Evolutionary conservation across 768 basidiomycete genomes (phyloP), one percentile per base, ranked within the genome.

Genomic region (Amanita inopinata): DNA sequence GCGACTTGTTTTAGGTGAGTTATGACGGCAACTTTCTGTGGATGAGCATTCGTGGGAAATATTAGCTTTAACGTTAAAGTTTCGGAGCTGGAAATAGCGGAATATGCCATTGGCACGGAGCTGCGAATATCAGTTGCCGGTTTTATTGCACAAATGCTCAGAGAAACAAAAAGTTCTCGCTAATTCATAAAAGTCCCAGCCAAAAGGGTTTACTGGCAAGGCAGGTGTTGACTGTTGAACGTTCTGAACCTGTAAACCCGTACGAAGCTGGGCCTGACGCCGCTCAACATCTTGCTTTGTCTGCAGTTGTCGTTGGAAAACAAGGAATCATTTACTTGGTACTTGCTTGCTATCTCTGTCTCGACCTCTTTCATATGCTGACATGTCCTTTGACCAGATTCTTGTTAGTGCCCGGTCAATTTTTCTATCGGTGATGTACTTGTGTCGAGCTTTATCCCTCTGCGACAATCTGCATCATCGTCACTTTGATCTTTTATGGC

Each of bases 331-430:
- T n/a, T n/a, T n/a, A n/a, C n/a, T n/a, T n/a, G n/a, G n/a, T 28
- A 45, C 51, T 43, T 54, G 46, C 49, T 48, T 43, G 47, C 51
- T 40, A 45, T 49, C 37, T 30, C 51, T 53, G 49, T 41, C 45
- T 34, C 46, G 31, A 49, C 37, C 45, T 24, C 33, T 47, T 61
- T 47, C 60, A 58, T 73, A 78, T 70, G 71, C 83, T 84, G 80
- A 80, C 80, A 84, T 84, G 82, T 82, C 71, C n/a, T n/a, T n/a
- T n/a, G n/a, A n/a, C n/a, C n/a, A n/a, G n/a, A n/a, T n/a, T n/a
- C n/a, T n/a, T n/a, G n/a, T n/a, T n/a, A n/a, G n/a, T n/a, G n/a
- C n/a, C n/a, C n/a, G n/a, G n/a, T n/a, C n/a, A n/a, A n/a, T n/a
- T n/a, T n/a, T n/a, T n/a, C n/a, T n/a, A n/a, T n/a, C n/a, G n/a